These are phyloP conservation scores for Rhodotorula sp. DNA, from an alignment of 1,284 basidiomycete genomes.

Conservation along the genomic window DNA sequence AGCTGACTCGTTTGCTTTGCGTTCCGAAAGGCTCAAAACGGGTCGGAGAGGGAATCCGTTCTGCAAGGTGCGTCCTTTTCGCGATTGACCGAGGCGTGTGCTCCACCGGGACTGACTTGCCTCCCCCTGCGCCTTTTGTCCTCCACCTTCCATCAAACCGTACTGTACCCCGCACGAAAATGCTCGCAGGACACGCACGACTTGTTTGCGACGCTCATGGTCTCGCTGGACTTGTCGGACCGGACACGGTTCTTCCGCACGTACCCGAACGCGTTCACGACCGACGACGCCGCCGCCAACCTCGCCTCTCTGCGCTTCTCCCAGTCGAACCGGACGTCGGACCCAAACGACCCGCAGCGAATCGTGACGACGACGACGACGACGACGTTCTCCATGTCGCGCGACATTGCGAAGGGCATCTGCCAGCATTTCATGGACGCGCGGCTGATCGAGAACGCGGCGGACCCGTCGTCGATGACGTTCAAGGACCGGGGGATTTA, in stretches of 20 bases:
- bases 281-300: slow-evolving; percentile 93
- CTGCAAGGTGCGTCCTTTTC: slow-evolving; percentile 43
- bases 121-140: background rate
- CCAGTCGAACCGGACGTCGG: slow-evolving; percentile 95
- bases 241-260: slow-evolving; percentile 96
- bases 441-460: slow-evolving; percentile 92
- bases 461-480: slow-evolving; percentile 77
- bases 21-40: slow-evolving; percentile 43
- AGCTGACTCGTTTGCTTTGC: background rate
- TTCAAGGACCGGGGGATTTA: slow-evolving; percentile 99
- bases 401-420: slow-evolving; percentile 99
- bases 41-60: slow-evolving; percentile 48
- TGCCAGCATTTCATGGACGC: slow-evolving; percentile 99
- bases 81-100: background rate
- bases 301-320: slow-evolving; percentile 96
- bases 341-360: slow-evolving; percentile 93
- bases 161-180: background rate
- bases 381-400: slow-evolving; percentile 98
- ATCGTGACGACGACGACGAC: slow-evolving; percentile 99
- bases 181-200: slow-evolving; percentile 86
- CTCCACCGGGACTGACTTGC: background rate
- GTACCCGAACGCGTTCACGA: slow-evolving; percentile 92
- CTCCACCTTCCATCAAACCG: background rate
- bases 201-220: slow-evolving; percentile 93
- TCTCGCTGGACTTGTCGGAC: slow-evolving; percentile 81